A percentile compares a stretch with the other conserved stretches of the same genome.
Evolutionary conservation across 331 rosid species (phyloP).

Genomic region (Stylosanthes scabra): DNA sequence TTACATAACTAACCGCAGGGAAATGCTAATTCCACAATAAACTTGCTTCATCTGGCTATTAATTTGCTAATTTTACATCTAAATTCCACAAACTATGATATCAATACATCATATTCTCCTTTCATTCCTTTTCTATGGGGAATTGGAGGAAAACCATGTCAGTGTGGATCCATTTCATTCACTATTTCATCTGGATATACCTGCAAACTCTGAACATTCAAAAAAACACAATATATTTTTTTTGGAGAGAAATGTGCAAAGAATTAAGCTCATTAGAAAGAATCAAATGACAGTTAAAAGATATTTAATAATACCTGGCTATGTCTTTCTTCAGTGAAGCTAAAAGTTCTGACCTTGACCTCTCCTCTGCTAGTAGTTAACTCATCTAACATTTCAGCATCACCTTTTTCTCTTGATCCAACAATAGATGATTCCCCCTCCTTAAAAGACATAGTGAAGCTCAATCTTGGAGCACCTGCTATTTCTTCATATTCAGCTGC

Average conservation of each 20-base stretch:
- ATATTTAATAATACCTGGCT: conserved; percentile 46
- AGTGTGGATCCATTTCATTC: conserved; percentile 34
- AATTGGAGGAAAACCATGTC: not conserved
- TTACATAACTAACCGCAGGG: not conserved
- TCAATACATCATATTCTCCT: conserved; percentile 1
- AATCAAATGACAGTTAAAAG: not conserved
- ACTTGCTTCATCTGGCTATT: not conserved
- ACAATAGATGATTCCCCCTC: conserved; percentile 2
- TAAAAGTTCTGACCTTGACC: conserved; percentile 68
- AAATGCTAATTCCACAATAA: not conserved
- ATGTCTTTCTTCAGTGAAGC: conserved; percentile 68
- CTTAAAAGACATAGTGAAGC: conserved; percentile 45
- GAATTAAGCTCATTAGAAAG: not conserved
- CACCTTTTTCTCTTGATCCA: conserved; percentile 15
- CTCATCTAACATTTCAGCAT: conserved; percentile 81
- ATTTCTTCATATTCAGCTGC: conserved; percentile 92
- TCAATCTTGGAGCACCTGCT: conserved; percentile 47
- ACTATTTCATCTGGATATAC: conserved; percentile 45
- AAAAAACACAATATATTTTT: not conserved
- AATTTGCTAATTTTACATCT: conserved; percentile 10
- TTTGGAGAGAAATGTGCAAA: conserved; percentile 4
- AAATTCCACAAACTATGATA: not conserved
- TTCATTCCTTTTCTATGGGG: not conserved
- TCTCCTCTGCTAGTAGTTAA: conserved; percentile 88
- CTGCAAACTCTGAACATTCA: conserved; percentile 37